Conservation (phyloP, 352 stramenopile genomes). For the Pythium aristosporum region DNA sequence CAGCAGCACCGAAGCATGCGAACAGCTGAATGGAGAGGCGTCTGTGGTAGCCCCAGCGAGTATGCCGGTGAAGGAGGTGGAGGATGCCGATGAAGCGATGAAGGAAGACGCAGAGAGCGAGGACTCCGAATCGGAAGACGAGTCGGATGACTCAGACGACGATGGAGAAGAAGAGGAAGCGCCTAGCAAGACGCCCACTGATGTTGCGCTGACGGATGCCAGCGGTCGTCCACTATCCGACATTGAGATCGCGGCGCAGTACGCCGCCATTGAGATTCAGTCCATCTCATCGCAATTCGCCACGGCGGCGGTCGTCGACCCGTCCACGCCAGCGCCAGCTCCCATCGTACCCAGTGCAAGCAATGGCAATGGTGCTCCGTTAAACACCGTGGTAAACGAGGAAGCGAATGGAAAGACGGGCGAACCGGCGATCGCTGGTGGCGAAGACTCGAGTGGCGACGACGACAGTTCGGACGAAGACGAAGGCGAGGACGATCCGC, state of each 20-base stretch:
- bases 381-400: not conserved
- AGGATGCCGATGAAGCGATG: conserved; percentile 7
- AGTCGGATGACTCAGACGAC: conserved; percentile 7
- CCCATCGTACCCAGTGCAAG: conserved; percentile 1
- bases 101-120: conserved; percentile 1
- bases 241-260: conserved; percentile 34
- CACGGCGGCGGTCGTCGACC: conserved; percentile 24
- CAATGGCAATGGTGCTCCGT: not conserved
- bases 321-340: conserved; percentile 14
- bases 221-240: conserved; percentile 26
- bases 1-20: not conserved
- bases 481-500: conserved; percentile 27
- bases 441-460: conserved; percentile 9
- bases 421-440: not conserved
- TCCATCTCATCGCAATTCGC: conserved; percentile 31
- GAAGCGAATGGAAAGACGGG: conserved; percentile 11
- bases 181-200: not conserved
- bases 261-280: conserved; percentile 37
- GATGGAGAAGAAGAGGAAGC: not conserved
- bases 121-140: conserved; percentile 1
- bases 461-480: conserved; percentile 34
- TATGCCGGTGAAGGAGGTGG: not conserved
- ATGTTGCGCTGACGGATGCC: conserved; percentile 10
- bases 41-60: not conserved
- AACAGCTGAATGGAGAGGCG: not conserved